Conservation (phyloP, 2,329 filamentous ascomycete genomes). For the Massarina eburnea region DNA sequence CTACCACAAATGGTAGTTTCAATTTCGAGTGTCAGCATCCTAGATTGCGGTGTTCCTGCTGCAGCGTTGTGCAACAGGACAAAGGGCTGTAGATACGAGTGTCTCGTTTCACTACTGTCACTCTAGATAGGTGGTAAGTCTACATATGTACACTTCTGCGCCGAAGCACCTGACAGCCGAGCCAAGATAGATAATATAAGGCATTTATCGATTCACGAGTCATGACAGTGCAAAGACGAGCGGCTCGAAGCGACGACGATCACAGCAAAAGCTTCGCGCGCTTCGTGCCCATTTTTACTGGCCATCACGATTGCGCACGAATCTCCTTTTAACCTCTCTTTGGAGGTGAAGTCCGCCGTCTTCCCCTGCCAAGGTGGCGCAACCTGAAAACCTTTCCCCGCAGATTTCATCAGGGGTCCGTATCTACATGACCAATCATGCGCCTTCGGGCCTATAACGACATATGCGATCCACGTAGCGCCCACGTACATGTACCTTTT, state of each 20-base stretch:
- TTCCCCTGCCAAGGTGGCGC: conserved; percentile 34
- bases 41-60: too few relatives aligned
- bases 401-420: background rate
- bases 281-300: conserved; percentile 6
- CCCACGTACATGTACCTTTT: too few relatives aligned
- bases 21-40: too few relatives aligned
- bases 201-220: background rate
- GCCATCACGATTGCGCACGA: conserved; percentile 7
- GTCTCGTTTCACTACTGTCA: too few relatives aligned
- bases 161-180: too few relatives aligned
- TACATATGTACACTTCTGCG: too few relatives aligned
- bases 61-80: too few relatives aligned
- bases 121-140: too few relatives aligned
- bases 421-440: background rate
- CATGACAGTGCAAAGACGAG: background rate
- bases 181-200: background rate
- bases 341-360: conserved; percentile 4
- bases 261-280: conserved; percentile 2
- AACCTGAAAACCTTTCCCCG: background rate
- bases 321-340: conserved; percentile 12
- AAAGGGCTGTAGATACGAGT: too few relatives aligned
- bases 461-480: too few relatives aligned
- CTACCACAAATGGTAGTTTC: too few relatives aligned
- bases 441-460: background rate
- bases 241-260: background rate